Evolutionary conservation across 495 filamentous ascomycete species (phyloP), one percentile per base, ranked within the genome.

Genomic region (Neurospora sp.): DNA sequence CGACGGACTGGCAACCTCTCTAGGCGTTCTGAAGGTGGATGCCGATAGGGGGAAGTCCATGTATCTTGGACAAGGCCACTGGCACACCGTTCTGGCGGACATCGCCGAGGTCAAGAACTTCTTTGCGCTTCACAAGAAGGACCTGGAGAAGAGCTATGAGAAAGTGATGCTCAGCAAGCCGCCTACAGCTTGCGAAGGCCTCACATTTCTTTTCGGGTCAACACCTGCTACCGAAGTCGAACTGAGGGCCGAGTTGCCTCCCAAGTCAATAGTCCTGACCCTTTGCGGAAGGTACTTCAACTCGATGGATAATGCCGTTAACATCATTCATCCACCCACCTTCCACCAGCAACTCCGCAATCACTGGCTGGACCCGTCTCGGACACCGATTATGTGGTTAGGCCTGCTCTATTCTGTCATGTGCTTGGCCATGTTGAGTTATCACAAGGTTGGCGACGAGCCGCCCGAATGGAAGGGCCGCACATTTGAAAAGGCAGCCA

Each of bases 51-150:
- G 86, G 31, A 95, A 94, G 80, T 90, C 91, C 1, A 88, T 91
- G 78, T 99, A 97, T 78, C 87, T 95, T 69, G 94, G 94, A 53
- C 92, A 94, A 72, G 90, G 91, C 31, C 93, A 98, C 80, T 98
- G 96, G 95, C 92, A 91, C 71, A 89, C 92, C 27, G 89, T 99
- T 70, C 82, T 99, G 73, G 87, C 89, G 73, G 94, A 97, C 87
- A 97, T 99, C 72, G 84, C 92, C 37, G 96, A 99, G 85, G 95
- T 99, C 41, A 94, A 93, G 76, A 94, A 91, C 80, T 98, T 93
- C 81, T 99, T 96, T 77, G 76, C 80, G 31, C 78, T 77, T 9
- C 87, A 89, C 74, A 88, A 88, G 73, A 87, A 86, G 61, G 87
- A 89, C 22, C 73, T 89, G 18, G 86, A 89, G 75, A 84, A 81